Base-by-base conservation (phyloP, 805 yeast genomes). In the Candida fluviatilis region DNA sequence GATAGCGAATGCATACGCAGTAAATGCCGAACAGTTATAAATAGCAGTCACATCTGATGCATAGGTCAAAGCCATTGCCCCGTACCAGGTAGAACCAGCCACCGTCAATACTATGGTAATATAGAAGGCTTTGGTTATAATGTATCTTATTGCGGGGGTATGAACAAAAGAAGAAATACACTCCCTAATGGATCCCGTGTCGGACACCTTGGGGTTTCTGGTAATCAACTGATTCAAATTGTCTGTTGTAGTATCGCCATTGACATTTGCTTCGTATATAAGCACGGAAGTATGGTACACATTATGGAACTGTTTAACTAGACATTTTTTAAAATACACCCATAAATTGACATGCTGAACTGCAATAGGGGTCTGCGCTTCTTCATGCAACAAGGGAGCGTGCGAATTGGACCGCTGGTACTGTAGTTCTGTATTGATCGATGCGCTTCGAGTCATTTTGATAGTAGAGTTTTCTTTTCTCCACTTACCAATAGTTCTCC, bases 1-100 rank as follows among this genome's bases (percentile, higher is more conserved):
- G 18, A 88, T 80, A 3, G 95, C 87, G 60, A 88, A 87, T 12
- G 85, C 75, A 52, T 88, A 82, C 0, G 95, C 95, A 3, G 90
- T 82, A 57, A 88, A 88, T 0, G 95, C 95, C 12, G 91, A 82
- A 55, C 93, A 86, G 63, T 88, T 87, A 63, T 87, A 88, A 43
- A 87, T 87, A 3, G 96, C 96, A 2, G 95, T 88, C 26, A 88
- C 83, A 51, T 88, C 95, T 3, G 87, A 72, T 0, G 95, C 87
- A 19, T 89, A 83, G 0, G 95, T 80, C 53, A 84, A 61, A 21
- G 80, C 71, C 79, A 88, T 85, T 8, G 95, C 84, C 13, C 84
- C 73, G 55, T 86, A 88, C 96, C 96, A 87, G 2, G 95, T 77
- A 14, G 76, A 66, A 1, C 95, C 95, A 0, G 95, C 95, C 2